These are phyloP conservation scores for Daldinia loculata DNA, from an alignment of 495 filamentous ascomycete species.

Conservation along the genomic window DNA sequence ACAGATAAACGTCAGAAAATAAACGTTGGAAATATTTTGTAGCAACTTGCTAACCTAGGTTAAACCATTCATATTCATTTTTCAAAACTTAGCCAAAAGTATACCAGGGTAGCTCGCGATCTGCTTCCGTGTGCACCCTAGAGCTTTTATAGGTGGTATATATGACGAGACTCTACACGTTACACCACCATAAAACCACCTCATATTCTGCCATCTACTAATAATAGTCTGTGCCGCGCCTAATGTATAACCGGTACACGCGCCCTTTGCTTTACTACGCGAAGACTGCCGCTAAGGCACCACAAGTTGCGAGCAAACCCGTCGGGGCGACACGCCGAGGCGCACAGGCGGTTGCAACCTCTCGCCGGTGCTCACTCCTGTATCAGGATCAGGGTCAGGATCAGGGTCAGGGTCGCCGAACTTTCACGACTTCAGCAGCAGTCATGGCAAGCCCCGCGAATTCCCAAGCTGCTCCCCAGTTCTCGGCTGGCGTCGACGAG, in stretches of 20 bases:
- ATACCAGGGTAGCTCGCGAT: slow-evolving; percentile 33
- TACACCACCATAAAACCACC: slow-evolving; percentile 16
- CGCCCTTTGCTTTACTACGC: slow-evolving; percentile 25
- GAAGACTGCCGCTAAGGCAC: slow-evolving; percentile 3
- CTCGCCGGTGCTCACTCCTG: slow-evolving; percentile 5
- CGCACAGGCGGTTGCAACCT: slow-evolving; percentile 2
- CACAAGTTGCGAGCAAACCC: slow-evolving; percentile 6
- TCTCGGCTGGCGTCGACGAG: slow-evolving; percentile 48
- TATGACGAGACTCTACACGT: slow-evolving; percentile 10
- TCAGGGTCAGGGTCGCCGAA: background rate
- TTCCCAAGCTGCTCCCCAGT: slow-evolving; percentile 25
- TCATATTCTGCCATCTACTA: slow-evolving; percentile 15
- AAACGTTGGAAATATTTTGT: background rate
- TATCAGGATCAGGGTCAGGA: slow-evolving; percentile 5
- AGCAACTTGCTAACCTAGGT: background rate
- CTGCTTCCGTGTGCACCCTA: slow-evolving; percentile 19
- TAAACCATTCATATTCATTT: background rate
- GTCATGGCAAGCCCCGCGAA: slow-evolving; percentile 14
- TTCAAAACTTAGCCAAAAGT: background rate
- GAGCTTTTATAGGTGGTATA: background rate
- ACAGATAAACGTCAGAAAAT: too few species aligned
- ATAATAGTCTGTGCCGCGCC: slow-evolving; percentile 29
- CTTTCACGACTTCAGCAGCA: slow-evolving; percentile 6
- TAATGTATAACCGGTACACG: slow-evolving; percentile 26
- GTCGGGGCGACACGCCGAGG: slow-evolving; percentile 4